Base-by-base conservation (phyloP, 2,329 filamentous ascomycete genomes). In the Fusarium nisikadoi region DNA sequence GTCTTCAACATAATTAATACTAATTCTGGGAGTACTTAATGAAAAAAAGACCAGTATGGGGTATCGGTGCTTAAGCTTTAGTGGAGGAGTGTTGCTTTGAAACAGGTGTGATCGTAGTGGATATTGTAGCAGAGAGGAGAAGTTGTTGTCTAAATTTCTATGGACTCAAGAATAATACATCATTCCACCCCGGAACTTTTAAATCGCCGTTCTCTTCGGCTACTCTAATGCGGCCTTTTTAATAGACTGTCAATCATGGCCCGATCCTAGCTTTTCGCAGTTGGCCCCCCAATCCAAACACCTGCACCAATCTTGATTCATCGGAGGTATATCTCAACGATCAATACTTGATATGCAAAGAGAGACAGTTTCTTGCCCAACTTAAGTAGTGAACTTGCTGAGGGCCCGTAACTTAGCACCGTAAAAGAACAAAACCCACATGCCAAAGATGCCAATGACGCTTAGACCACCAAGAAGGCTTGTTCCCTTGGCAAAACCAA, bases 341-440 rank as follows among this genome's bases (percentile, higher is more conserved):
- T 13, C 23, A 10, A 13, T 13, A 13, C 20, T 25, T 17, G 1
- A 42, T 17, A 17, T 9, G n/a, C 20, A 17, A 25, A 3, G 2
- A 16, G 25, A 42, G 41, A 14, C 8, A 42, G 5, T 9, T 2
- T 8, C 14, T 8, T 16, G 13, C 8, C 13, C 6, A 23, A 5
- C 11, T 16, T 23, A 55, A 4, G 20, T 77, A 14, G 88, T 86
- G 80, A 91, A 91, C 76, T 84, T 86, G 79, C 87, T 89, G 76
- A 87, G 82, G 6, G 85, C 81, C 62, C 90, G 84, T 64, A 91
- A 77, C 46, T 78, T 81, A 20, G 84, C 86, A 5, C 89, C 89
- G 65, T 81, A 89, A 71, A 86, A 87, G 79, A 86, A 92, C 62
- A 92, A 80, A 38, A 85, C 78, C 81, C 85, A 90, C 47, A 92